Evolutionary conservation across 371 early-diverging fungal genomes (phyloP).

Genomic region (Mucor saturninus): DNA sequence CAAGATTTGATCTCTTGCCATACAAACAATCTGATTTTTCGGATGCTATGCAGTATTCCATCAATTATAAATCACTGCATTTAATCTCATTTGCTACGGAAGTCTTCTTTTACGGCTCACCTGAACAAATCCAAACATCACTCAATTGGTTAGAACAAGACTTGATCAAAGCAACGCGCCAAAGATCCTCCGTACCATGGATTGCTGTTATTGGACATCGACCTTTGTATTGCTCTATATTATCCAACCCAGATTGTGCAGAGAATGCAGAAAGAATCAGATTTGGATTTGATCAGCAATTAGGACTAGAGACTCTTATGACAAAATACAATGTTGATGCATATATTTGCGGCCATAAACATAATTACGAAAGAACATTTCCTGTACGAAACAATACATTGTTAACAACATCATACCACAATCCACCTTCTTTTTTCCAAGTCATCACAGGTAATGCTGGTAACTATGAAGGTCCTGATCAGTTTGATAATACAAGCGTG

Average conservation of each 20-base stretch:
- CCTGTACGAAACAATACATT: constrained; percentile 23
- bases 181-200: constrained; percentile 21
- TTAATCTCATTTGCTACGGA: constrained; percentile 51
- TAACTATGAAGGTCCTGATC: constrained; percentile 32
- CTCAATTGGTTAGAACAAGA: constrained; percentile 37
- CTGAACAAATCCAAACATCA: constrained; percentile 27
- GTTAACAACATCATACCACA: constrained; percentile 17
- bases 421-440: constrained; percentile 37
- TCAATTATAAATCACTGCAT: constrained; percentile 50
- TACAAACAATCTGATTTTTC: constrained; percentile 38
- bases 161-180: constrained; percentile 20
- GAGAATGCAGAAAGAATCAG: constrained; percentile 12
- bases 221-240: constrained; percentile 29
- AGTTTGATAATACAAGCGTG: constrained; percentile 10
- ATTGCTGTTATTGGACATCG: constrained; percentile 36
- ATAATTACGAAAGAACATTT: constrained; percentile 38
- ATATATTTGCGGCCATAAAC: constrained; percentile 33
- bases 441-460: constrained; percentile 37
- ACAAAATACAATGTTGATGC: constrained; percentile 18
- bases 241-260: constrained; percentile 21
- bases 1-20: constrained; percentile 42
- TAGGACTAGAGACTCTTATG: constrained; percentile 20
- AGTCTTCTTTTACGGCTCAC: constrained; percentile 40
- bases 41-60: constrained; percentile 43
- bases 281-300: background rate